Percentiles rank a stretch among this genome's conserved stretches.
Conservation (phyloP, 108 stramenopile genomes). For the Stephanodiscus triporus region DNA sequence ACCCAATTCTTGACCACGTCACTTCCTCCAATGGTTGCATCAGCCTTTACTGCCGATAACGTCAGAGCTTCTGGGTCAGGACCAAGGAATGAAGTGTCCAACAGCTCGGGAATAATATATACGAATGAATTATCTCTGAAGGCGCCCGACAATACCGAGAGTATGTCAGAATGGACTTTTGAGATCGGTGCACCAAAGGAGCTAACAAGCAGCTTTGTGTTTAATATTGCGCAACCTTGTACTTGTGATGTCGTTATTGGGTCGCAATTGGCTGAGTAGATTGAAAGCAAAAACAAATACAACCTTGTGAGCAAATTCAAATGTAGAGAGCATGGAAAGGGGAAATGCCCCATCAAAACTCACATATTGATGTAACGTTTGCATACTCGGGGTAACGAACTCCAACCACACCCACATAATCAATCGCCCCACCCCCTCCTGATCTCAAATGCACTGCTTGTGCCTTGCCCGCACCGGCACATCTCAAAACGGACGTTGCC, state of each 20-base stretch:
- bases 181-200: constrained; percentile 11
- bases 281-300: not conserved
- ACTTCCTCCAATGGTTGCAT: not conserved
- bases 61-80: constrained; percentile 26
- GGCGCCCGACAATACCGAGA: constrained; percentile 29
- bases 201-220: constrained; percentile 34
- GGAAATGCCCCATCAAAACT: no score
- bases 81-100: constrained; percentile 37
- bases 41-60: not conserved
- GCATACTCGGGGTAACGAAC: constrained; percentile 40
- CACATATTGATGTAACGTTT: constrained; percentile 36
- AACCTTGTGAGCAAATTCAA: not conserved
- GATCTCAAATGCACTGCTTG: constrained; percentile 14
- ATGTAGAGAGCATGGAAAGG: not conserved
- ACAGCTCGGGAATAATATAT: constrained; percentile 31
- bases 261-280: constrained; percentile 33
- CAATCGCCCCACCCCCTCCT: constrained; percentile 3
- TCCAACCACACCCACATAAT: constrained; percentile 33
- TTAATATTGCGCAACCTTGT: constrained; percentile 36
- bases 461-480: constrained; percentile 2
- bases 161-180: constrained; percentile 30
- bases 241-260: constrained; percentile 23
- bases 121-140: constrained; percentile 26
- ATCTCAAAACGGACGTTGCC: constrained; percentile 32
- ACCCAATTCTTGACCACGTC: not conserved